phyloP scores from a whole-genome alignment of 2,329 filamentous ascomycete species.

The Aureobasidium sp. region DNA sequence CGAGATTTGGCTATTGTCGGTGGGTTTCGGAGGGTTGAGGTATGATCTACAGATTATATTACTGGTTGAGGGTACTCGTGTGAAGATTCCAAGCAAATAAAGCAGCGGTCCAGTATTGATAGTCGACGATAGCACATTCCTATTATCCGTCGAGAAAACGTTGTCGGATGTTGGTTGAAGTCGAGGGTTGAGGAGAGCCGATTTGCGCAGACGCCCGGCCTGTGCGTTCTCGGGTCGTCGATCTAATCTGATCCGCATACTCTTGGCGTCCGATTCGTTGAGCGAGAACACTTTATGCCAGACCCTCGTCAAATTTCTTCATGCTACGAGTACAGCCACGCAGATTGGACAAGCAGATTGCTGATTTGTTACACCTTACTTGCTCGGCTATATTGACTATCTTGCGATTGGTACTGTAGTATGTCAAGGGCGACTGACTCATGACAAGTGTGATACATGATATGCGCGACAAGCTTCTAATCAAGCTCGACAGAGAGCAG shows the following conservation, averaged over 20 bases:
- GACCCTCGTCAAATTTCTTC: conserved; percentile 1
- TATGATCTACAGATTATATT: not conserved
- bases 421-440: not conserved
- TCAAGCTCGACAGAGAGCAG: not conserved
- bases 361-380: not conserved
- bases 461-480: not conserved
- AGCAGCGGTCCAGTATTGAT: conserved; percentile 5
- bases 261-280: not conserved
- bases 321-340: no score
- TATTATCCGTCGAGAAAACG: not conserved
- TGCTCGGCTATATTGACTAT: not conserved
- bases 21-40: not conserved
- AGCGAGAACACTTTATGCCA: not conserved
- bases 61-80: not conserved
- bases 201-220: not conserved
- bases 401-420: not conserved
- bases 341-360: not conserved
- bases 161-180: not conserved
- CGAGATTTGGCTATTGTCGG: not conserved
- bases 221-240: not conserved
- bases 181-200: not conserved
- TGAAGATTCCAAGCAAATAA: not conserved
- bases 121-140: not conserved
- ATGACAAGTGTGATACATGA: not conserved
- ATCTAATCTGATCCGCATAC: conserved; percentile 9